Conservation (phyloP, 2,329 filamentous ascomycete species). For the Colletotrichum sp. region DNA sequence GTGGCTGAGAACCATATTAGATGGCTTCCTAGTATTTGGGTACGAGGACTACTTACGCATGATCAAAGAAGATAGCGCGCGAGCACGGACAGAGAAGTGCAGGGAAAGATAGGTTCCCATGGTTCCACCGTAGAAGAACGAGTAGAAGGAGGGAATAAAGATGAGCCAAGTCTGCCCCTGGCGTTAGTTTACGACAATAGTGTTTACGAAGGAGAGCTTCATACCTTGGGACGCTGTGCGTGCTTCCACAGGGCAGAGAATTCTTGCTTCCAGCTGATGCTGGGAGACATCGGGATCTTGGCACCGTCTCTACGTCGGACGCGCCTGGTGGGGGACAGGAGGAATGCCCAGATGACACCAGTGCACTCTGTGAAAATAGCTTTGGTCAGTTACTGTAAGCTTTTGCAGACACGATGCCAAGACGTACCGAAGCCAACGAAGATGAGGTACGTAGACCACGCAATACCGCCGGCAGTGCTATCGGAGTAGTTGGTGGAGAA, state of each 20-base stretch:
- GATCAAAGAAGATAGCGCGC: constrained; percentile 27
- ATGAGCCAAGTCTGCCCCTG: constrained; percentile 25
- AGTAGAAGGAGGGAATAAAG: constrained; percentile 31
- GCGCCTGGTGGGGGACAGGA: constrained; percentile 31
- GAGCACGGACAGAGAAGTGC: constrained; percentile 29
- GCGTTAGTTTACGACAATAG: neutral
- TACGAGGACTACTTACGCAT: neutral
- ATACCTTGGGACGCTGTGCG: constrained; percentile 23
- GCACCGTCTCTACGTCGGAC: constrained; percentile 31
- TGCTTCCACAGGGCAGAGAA: constrained; percentile 27
- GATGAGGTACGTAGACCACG: constrained; percentile 31
- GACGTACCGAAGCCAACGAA: constrained; percentile 29
- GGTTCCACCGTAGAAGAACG: constrained; percentile 42
- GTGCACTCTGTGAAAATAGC: constrained; percentile 24
- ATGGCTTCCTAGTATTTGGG: rapidly evolving
- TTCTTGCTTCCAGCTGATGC: constrained; percentile 26
- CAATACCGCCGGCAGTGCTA: constrained; percentile 28
- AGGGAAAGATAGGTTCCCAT: constrained; percentile 27
- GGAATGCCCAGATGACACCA: constrained; percentile 28
- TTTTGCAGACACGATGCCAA: rapidly evolving
- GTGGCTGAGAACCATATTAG: neutral
- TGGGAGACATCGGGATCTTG: constrained; percentile 24
- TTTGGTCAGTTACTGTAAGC: neutral
- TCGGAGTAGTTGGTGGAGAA: constrained; percentile 45
- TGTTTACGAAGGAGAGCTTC: neutral